Percentiles rank a stretch among this genome's conserved stretches.
phyloP scores from a whole-genome alignment of 2,329 filamentous ascomycete genomes.

The Nemania diffusa region DNA sequence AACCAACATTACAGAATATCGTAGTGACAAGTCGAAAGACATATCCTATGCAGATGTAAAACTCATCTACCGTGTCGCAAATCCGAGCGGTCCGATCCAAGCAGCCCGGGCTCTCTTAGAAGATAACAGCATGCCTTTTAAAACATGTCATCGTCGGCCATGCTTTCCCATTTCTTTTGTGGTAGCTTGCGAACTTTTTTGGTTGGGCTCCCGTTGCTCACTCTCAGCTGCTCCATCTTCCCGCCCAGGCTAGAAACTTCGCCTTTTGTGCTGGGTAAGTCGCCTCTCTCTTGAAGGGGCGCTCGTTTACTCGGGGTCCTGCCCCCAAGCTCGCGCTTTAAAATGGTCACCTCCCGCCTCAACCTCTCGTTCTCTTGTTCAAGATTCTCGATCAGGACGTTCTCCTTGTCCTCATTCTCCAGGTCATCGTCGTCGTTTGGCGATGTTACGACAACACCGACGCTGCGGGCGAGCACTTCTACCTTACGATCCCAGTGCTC shows the following conservation, averaged over 20 bases:
- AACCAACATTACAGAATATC: constrained; percentile 18
- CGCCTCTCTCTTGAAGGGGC: constrained; percentile 65
- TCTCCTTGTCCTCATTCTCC: constrained; percentile 68
- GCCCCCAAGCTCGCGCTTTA: constrained; percentile 72
- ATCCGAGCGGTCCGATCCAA: neutral
- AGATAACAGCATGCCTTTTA: constrained; percentile 37
- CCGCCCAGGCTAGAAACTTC: constrained; percentile 55
- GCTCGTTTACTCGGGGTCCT: constrained; percentile 71
- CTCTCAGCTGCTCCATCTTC: constrained; percentile 62
- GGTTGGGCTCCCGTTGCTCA: constrained; percentile 60
- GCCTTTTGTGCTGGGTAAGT: constrained; percentile 46
- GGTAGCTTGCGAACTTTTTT: constrained; percentile 64
- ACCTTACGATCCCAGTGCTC: constrained; percentile 91
- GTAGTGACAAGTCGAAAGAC: neutral
- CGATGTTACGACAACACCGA: constrained; percentile 55
- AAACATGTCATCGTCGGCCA: constrained; percentile 55
- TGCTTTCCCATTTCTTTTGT: constrained; percentile 59
- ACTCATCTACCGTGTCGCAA: neutral
- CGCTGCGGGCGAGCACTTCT: constrained; percentile 72
- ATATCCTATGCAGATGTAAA: constrained; percentile 7
- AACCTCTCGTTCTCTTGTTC: constrained; percentile 78
- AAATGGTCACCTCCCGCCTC: constrained; percentile 69
- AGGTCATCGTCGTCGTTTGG: constrained; percentile 58
- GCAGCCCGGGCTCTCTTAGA: neutral
- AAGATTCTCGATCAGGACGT: constrained; percentile 70